Evolutionary conservation across 768 basidiomycete species (phyloP).

Genomic region (Serendipita sp.): DNA sequence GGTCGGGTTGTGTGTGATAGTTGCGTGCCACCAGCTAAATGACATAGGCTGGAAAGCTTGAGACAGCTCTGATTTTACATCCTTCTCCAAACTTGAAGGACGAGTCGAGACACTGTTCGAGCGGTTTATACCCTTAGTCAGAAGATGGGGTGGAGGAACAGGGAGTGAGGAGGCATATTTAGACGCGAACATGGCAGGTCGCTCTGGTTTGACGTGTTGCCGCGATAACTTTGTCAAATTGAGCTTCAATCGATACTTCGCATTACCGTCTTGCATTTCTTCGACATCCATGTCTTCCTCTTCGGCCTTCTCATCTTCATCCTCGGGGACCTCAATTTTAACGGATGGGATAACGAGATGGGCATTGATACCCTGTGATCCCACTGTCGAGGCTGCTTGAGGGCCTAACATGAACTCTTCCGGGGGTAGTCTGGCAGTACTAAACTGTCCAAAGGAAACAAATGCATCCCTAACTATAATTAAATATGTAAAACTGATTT

Average conservation of each 20-base stretch:
- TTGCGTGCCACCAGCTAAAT: constrained; percentile 48
- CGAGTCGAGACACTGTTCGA: constrained; percentile 7
- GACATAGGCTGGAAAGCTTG: constrained; percentile 27
- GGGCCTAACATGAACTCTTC: not conserved
- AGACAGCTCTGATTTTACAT: not conserved
- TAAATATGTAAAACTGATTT: not conserved
- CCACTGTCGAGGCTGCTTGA: not conserved
- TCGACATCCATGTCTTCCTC: constrained; percentile 7
- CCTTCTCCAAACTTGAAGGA: not conserved
- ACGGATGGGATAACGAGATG: not conserved
- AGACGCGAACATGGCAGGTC: not conserved
- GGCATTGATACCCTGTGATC: not conserved
- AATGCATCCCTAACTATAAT: not conserved
- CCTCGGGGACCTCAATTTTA: not conserved
- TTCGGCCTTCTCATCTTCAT: not conserved
- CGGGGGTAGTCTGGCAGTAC: not conserved
- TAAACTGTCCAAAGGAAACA: not conserved
- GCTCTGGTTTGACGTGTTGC: not conserved
- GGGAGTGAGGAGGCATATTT: not conserved
- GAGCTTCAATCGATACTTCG: not conserved
- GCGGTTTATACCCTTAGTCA: not conserved
- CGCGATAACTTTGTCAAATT: not conserved
- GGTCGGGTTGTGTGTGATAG: constrained; percentile 60
- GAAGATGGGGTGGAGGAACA: not conserved
- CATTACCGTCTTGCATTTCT: not conserved